phyloP scores from a whole-genome alignment of 768 basidiomycete species.

The Cyclocybe cylindracea region DNA sequence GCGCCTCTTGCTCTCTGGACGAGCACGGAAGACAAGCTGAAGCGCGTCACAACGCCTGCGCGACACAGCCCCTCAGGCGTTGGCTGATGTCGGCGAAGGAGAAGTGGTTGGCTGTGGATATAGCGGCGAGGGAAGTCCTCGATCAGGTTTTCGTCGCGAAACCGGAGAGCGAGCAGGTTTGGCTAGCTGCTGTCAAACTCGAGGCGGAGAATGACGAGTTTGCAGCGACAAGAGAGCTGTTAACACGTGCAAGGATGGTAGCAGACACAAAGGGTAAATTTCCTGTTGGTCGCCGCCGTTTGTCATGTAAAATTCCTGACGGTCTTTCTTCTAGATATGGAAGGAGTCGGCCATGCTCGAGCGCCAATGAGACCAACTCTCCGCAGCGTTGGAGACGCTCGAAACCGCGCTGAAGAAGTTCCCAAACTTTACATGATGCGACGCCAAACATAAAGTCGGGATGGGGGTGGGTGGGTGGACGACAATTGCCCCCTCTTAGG shows the following conservation, averaged over 20 bases:
- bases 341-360: conserved; percentile 98
- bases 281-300: background rate
- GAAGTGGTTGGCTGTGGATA: conserved; percentile 89
- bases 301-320: conserved; percentile 5
- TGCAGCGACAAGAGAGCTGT: conserved; percentile 80
- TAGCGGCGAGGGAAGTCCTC: conserved; percentile 87
- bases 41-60: no score
- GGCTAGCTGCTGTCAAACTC: conserved; percentile 96
- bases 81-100: conserved; percentile 99
- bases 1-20: no score
- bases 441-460: no score
- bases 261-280: conserved; percentile 83
- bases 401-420: conserved; percentile 78
- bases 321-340: conserved; percentile 72
- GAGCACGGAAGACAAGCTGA: no score
- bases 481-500: no score
- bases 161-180: conserved; percentile 95
- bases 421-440: conserved; percentile 95
- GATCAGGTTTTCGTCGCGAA: conserved; percentile 92
- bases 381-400: conserved; percentile 74
- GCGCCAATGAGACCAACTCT: conserved; percentile 78
- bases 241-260: conserved; percentile 86
- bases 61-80: no score
- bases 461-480: no score
- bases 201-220: conserved; percentile 95